Conservation (phyloP, 257 asterid species). For the Solanum acaule region DNA sequence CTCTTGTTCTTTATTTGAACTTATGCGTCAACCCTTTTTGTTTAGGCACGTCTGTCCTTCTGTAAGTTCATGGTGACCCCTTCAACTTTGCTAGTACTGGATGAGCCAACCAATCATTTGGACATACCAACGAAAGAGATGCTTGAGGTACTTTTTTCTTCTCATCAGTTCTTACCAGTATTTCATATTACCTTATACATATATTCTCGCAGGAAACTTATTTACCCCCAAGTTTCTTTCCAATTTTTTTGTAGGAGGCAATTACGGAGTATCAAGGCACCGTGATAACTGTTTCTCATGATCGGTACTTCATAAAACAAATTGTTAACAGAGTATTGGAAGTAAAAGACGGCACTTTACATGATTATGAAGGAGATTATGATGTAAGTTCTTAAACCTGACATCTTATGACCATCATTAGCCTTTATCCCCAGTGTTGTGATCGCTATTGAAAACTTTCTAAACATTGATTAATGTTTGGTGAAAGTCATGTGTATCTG, state of each 20-base stretch:
- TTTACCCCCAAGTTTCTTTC: background rate
- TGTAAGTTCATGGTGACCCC: slow-evolving; percentile 99
- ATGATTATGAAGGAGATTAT: slow-evolving; percentile 94
- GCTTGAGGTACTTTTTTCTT: slow-evolving; percentile 69
- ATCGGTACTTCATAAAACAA: slow-evolving; percentile 94
- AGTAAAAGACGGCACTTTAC: slow-evolving; percentile 73
- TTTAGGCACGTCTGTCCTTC: slow-evolving; percentile 96
- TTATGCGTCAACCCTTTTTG: background rate
- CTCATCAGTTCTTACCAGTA: background rate
- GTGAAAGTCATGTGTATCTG: background rate
- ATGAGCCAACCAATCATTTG: slow-evolving; percentile 96
- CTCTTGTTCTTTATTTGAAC: background rate
- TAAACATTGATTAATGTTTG: background rate
- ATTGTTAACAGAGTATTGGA: slow-evolving; percentile 93
- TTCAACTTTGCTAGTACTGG: slow-evolving; percentile 84
- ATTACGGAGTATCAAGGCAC: slow-evolving; percentile 92
- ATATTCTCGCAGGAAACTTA: background rate
- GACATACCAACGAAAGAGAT: slow-evolving; percentile 97
- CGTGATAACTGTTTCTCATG: slow-evolving; percentile 91
- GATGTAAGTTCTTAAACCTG: slow-evolving; percentile 38
- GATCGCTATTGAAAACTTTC: background rate
- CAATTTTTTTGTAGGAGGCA: slow-evolving; percentile 52
- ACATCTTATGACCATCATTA: background rate
- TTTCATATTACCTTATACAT: background rate
- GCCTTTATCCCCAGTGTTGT: background rate